Base-by-base conservation (phyloP, 306 rosid species). In the Pterocarpus santalinus region DNA sequence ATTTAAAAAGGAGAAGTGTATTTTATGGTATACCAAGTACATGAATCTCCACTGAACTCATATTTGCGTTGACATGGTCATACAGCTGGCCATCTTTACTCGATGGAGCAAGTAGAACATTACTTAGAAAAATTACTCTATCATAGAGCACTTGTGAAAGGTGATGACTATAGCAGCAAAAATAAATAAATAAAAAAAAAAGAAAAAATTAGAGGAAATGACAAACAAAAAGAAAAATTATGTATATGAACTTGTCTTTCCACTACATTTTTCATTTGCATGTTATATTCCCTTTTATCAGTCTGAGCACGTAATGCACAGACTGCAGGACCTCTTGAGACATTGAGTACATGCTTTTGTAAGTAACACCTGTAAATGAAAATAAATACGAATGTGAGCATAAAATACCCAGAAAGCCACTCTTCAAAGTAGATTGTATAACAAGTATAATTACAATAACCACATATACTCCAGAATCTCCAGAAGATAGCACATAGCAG, bases 321-420 rank as follows among this genome's bases (percentile, higher is more conserved):
- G 63, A 93, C 99, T 58, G 99, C 99, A 82, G 99, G 98, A 60
- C 99, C 99, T 87, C 97, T 91, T 53, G 99, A 93, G 69, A 89
- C 69, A 85, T 95, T 95, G 85, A 95, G 98, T 47, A 95, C 83
- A 80, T 96, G 98, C 85, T 95, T 95, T 78, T 95, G 98, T 76
- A 95, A 84, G 86, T 95, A 95, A 89, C 98, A 95, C 84, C 99
- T 95, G 91, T 78, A 77, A 65, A 90, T 34, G 33, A 69, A 36
- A 70, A 79, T 16, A 75, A 72, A 88, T 12, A 69, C 51, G 44
- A 79, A 69, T 16, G 38, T 49, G 34, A 85, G 87, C 61, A 68
- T 36, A 66, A 73, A 55, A 75, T 44, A 62, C 73, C 34, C 10
- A 16, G n/a, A 7, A 80, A 32, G 2, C 36, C 14, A 64, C 75